phyloP scores from a whole-genome alignment of 1,139 yeast genomes.

The Yamadazyma membranifaciens region DNA sequence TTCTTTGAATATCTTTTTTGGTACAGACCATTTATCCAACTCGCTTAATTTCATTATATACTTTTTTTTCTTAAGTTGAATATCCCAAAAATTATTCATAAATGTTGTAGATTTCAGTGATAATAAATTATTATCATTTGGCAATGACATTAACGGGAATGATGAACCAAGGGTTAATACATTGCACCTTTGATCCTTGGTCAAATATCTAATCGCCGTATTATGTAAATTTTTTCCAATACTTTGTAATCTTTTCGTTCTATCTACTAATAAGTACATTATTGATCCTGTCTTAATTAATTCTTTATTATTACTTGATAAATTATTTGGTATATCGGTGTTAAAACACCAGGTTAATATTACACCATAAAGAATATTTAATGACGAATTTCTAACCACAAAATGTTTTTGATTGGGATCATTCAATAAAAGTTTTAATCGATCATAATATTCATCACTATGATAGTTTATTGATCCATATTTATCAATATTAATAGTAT shows the following conservation, averaged over 20 bases:
- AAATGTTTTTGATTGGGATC: slow-evolving; percentile 45
- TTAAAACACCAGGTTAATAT: slow-evolving; percentile 55
- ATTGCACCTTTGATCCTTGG: slow-evolving; percentile 43
- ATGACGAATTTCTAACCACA: slow-evolving; percentile 58
- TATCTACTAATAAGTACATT: slow-evolving; percentile 52
- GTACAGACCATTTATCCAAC: slow-evolving; percentile 49
- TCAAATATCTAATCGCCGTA: slow-evolving; percentile 52
- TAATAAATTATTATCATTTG: slow-evolving; percentile 26
- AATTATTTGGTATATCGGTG: slow-evolving; percentile 10
- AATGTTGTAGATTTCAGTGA: slow-evolving; percentile 27
- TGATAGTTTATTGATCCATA: slow-evolving; percentile 22
- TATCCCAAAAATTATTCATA: slow-evolving; percentile 38
- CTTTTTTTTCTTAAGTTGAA: slow-evolving; percentile 19
- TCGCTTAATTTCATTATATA: slow-evolving; percentile 39
- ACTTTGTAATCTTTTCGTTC: slow-evolving; percentile 54
- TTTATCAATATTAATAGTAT: slow-evolving; percentile 8
- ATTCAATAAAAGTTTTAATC: slow-evolving; percentile 31
- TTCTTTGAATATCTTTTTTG: slow-evolving; percentile 54
- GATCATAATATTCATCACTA: slow-evolving; percentile 29
- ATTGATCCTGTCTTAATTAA: slow-evolving; percentile 39
- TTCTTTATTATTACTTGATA: slow-evolving; percentile 17
- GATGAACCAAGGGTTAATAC: slow-evolving; percentile 48
- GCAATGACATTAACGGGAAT: slow-evolving; percentile 51
- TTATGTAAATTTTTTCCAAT: slow-evolving; percentile 59
- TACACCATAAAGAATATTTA: slow-evolving; percentile 56